Base-by-base conservation (phyloP, 2,329 filamentous ascomycete species). In the Aspergillus arachidicola region DNA sequence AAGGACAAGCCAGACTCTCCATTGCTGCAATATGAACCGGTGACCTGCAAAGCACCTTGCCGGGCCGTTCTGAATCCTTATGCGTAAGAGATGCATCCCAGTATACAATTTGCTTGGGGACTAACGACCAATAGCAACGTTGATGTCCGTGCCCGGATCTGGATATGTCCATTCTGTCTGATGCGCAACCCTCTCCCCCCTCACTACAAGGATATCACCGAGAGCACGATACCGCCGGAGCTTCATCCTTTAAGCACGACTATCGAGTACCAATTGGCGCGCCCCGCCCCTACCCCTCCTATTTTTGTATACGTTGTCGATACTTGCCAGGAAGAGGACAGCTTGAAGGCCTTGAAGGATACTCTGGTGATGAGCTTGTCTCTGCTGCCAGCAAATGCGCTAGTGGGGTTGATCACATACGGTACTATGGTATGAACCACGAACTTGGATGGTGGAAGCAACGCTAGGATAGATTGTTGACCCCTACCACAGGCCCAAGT, bases 41-140 rank as follows among this genome's bases (percentile, higher is more conserved):
- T 99, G 48, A 94, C 92, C 65, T 99, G 95, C 89, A 97, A 97
- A 81, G 88, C 91, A 77, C 95, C 95, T 66, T 99, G 95, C 80
- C 91, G 94, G 79, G 94, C 94, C 60, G 93, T 98, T 43, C 85
- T 99, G 78, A 99, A 99, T 78, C 95, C 95, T 51, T 98, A 94
- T 84, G 97, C 94, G 93, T 96, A 85, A 74, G 87, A 74, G 50
- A 30, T 64, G 28, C 48, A 46, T 16, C 28, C 51, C 46, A 50
- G 3, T 50, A 50, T 65, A 32, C 34, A 51, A 38, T 43, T 62
- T 41, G 61, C 57, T 59, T 65, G 69, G 28, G 53, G 60, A 72
- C 75, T 76, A 59, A 76, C 67, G 51, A 21, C 60, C 55, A 21
- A 57, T 60, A 87, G 85, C 72, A 88, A 88, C 70, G 86, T 90